These are phyloP conservation scores for Sporodiniella umbellata DNA, from an alignment of 371 early-diverging fungal genomes.

Conservation along the genomic window DNA sequence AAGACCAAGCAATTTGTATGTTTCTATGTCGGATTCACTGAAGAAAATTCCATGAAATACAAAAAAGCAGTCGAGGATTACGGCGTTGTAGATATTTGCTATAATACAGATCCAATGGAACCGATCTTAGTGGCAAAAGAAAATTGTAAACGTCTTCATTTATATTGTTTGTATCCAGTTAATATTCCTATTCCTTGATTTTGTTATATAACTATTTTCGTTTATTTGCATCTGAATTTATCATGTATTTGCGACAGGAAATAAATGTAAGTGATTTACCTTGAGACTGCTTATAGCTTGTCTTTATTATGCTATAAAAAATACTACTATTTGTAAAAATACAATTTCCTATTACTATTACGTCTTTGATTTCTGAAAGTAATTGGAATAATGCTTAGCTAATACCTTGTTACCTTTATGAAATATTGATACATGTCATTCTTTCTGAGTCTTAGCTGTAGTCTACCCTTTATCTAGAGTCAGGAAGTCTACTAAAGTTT, in stretches of 20 bases:
- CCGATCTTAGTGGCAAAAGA: too few species aligned
- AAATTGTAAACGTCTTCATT: too few species aligned
- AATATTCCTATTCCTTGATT: too few species aligned
- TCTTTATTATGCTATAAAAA: slow-evolving; percentile 6
- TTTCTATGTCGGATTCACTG: too few species aligned
- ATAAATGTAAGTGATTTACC: slow-evolving; percentile 2
- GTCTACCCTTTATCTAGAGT: slow-evolving; percentile 10
- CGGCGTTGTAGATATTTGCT: too few species aligned
- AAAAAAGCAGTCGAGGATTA: too few species aligned
- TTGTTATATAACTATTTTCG: neutral
- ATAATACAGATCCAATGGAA: too few species aligned
- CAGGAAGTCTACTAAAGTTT: slow-evolving; percentile 3
- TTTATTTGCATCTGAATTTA: slow-evolving; percentile 3
- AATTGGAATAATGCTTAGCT: slow-evolving; percentile 8
- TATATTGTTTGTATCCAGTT: too few species aligned
- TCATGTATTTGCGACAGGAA: slow-evolving; percentile 1
- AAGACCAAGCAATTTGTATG: too few species aligned
- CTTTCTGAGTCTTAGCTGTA: slow-evolving; percentile 9
- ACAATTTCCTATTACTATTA: slow-evolving; percentile 8
- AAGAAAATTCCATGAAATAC: too few species aligned
- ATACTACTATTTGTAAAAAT: slow-evolving; percentile 2
- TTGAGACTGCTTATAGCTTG: slow-evolving; percentile 11
- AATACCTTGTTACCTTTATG: slow-evolving; percentile 9
- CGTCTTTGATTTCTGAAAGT: slow-evolving; percentile 11
- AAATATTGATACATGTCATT: slow-evolving; percentile 7